These are phyloP conservation scores for Phialocephala subalpina DNA, from an alignment of 2,329 filamentous ascomycete genomes.

Conservation along the genomic window DNA sequence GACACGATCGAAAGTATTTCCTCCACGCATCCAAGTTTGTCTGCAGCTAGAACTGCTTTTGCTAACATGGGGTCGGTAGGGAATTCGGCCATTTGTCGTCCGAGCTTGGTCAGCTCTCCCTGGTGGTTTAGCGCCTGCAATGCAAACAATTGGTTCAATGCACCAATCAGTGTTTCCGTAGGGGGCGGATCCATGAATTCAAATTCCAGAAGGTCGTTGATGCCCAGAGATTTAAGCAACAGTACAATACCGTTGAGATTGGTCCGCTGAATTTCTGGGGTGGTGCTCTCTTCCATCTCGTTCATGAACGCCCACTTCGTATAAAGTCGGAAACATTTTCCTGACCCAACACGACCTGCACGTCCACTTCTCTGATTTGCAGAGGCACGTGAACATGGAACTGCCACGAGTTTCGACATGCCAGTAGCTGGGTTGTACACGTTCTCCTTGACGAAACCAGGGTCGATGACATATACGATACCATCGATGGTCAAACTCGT, in stretches of 20 bases:
- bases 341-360: constrained; percentile 89
- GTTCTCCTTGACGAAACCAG: constrained; percentile 95
- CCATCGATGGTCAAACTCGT: constrained; percentile 96
- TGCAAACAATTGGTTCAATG: constrained; percentile 90
- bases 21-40: constrained; percentile 90
- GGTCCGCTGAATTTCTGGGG: constrained; percentile 90
- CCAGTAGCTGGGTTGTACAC: constrained; percentile 90
- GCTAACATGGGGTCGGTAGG: constrained; percentile 92
- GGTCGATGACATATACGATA: constrained; percentile 95
- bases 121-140: constrained; percentile 88
- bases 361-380: constrained; percentile 93
- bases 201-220: constrained; percentile 92
- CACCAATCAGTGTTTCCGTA: constrained; percentile 86
- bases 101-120: constrained; percentile 88
- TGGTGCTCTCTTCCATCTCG: constrained; percentile 91
- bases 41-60: constrained; percentile 86
- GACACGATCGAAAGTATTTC: constrained; percentile 94
- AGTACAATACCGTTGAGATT: constrained; percentile 87
- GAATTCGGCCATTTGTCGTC: constrained; percentile 94
- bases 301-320: constrained; percentile 95
- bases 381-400: constrained; percentile 89
- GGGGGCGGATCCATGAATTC: constrained; percentile 96
- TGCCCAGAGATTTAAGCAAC: constrained; percentile 86
- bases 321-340: constrained; percentile 93
- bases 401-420: constrained; percentile 91